Percentiles rank a stretch among this genome's conserved stretches.
phyloP scores from a whole-genome alignment of 2,329 filamentous ascomycete genomes.

The Pseudogymnoascus sp. region DNA sequence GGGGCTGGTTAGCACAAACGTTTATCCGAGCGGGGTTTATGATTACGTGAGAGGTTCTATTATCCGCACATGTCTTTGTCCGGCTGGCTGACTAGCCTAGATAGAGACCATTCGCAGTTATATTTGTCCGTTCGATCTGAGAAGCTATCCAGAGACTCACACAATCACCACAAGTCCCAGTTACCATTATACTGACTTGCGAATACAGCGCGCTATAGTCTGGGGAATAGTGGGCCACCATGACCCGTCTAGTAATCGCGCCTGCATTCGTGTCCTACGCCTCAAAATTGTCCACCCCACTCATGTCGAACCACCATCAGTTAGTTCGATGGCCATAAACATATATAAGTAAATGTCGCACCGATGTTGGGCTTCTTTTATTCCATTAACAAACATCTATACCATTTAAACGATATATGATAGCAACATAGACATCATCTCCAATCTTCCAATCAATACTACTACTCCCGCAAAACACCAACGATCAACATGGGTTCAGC shows the following conservation, averaged over 20 bases:
- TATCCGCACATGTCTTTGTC: conserved; percentile 6
- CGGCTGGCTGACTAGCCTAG: background rate
- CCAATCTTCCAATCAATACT: conserved; percentile 14
- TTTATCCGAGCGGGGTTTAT: background rate
- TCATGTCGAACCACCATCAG: background rate
- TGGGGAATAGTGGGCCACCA: conserved; percentile 12
- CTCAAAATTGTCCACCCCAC: conserved; percentile 26
- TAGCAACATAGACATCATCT: background rate
- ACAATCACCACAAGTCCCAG: background rate
- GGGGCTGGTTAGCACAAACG: background rate
- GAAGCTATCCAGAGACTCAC: background rate
- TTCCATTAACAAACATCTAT: background rate
- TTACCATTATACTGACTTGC: background rate
- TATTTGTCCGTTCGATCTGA: background rate
- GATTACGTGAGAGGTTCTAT: background rate
- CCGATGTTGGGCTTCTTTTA: background rate
- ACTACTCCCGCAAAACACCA: background rate
- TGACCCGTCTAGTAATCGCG: background rate
- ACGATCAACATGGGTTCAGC: conserved; percentile 21
- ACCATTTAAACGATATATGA: background rate
- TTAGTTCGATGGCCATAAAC: background rate
- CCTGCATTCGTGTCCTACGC: background rate
- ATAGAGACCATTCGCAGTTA: background rate
- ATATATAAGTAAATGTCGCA: background rate
- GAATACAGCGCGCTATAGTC: conserved; percentile 11